Base-by-base conservation (phyloP, 2,329 filamentous ascomycete species). In the Daldinia eschscholtzii region DNA sequence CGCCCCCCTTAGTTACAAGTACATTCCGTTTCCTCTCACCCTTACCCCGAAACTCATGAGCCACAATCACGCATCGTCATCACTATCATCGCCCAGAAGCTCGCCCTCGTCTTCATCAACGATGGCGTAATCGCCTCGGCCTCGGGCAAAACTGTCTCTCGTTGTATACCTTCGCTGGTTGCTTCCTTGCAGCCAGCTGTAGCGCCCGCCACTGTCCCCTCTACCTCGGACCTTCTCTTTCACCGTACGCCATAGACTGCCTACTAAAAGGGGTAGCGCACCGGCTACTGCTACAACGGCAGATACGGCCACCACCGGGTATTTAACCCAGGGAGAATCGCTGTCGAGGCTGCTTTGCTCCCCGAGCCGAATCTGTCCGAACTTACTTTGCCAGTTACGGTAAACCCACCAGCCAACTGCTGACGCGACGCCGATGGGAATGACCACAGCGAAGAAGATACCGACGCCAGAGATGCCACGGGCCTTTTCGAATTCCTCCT, bases 21-120 rank as follows among this genome's bases (percentile, higher is more conserved):
- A 66, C 65, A 64, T 66, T 57, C 39, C 42, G 50, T 57, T 65
- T 35, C 42, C 46, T 35, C 33, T 61, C 23, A 33, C 39, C 30
- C n/a, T 48, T 28, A 18, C 18, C 18, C 28, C 4, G 6, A 18
- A 35, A 55, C 26, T n/a, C 23, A n/a, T 35, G 23, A 20, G 39
- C 30, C 37, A 26, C 18, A 56, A 42, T 81, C 77, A 90, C 56
- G 91, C 92, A 69, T 98, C 95, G 77, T 98, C 94, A 72, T 98
- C 95, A 73, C 93, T 94, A 67, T 97, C 94, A 73, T 98, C 95
- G 0, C 96, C 96, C 39, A 99, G 82, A 73, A 99, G 83, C 83
- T 98, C 95, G 56, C 95, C 95, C 79, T 98, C 96, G 78, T 98
- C 96, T 57, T 96, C 92, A 75, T 97, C 94, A 58, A 97, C 93